Conservation (phyloP, 1,284 basidiomycete species). For the Cryptococcus sp. region DNA sequence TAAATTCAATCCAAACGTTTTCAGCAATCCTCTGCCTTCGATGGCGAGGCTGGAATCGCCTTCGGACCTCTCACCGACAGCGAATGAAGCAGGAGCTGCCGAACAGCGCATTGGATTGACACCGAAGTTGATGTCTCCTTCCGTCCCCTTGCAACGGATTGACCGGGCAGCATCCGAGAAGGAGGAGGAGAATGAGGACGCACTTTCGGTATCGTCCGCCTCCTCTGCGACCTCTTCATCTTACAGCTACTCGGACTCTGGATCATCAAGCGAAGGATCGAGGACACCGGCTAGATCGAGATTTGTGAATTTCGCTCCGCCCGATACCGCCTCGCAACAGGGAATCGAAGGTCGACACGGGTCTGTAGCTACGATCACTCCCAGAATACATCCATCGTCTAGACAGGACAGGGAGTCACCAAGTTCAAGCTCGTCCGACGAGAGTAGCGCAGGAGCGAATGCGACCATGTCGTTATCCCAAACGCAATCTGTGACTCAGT, state of each 20-base stretch:
- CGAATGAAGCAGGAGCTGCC: constrained; percentile 6
- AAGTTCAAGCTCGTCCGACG: too few relatives aligned
- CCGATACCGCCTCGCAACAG: constrained; percentile 1
- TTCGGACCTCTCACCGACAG: constrained; percentile 17
- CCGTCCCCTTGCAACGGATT: constrained; percentile 14
- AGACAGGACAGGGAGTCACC: background rate
- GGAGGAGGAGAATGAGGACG: constrained; percentile 16
- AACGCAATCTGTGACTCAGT: too few relatives aligned
- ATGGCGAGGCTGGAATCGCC: constrained; percentile 15
- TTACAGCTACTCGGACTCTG: constrained; percentile 9
- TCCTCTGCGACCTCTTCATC: constrained; percentile 15
- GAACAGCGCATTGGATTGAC: too few relatives aligned
- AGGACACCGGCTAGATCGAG: constrained; percentile 13
- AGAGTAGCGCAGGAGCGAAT: too few relatives aligned
- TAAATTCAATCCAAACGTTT: constrained; percentile 12
- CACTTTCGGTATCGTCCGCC: background rate
- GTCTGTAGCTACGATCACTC: constrained; percentile 8
- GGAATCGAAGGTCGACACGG: constrained; percentile 10
- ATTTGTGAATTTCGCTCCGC: constrained; percentile 26
- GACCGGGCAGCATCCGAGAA: constrained; percentile 8
- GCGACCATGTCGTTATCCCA: too few relatives aligned
- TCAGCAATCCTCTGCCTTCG: constrained; percentile 14
- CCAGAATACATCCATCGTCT: background rate
- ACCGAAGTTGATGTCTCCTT: background rate
- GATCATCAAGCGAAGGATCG: constrained; percentile 1